These are phyloP conservation scores for Pythium rishiriense DNA, from an alignment of 352 stramenopile genomes.

Conservation along the genomic window DNA sequence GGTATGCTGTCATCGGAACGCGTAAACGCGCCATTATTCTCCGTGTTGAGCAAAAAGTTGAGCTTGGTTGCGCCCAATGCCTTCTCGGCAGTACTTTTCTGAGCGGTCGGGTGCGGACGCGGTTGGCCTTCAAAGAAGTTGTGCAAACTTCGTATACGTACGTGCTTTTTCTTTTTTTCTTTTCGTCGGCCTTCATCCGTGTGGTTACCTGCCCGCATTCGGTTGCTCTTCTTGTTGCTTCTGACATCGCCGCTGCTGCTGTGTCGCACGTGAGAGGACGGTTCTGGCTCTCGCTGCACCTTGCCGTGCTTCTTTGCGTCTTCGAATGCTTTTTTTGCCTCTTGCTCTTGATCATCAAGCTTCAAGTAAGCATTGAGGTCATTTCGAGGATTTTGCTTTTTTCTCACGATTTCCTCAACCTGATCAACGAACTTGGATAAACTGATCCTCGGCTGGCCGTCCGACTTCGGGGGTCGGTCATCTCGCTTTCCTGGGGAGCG, in stretches of 20 bases:
- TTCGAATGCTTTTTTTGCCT: background rate
- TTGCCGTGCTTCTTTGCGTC: background rate
- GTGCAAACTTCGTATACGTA: constrained; percentile 1
- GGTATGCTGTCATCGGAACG: background rate
- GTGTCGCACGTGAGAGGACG: too few species aligned
- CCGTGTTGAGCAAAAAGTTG: constrained; percentile 21
- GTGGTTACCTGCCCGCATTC: background rate
- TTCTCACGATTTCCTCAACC: constrained; percentile 18
- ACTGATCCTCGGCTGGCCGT: background rate
- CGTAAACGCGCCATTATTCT: background rate
- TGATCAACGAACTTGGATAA: constrained; percentile 6
- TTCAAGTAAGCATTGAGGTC: constrained; percentile 18
- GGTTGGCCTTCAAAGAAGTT: constrained; percentile 6
- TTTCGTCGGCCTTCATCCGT: background rate
- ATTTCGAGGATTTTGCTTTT: background rate
- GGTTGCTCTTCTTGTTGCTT: background rate
- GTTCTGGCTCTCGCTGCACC: too few species aligned
- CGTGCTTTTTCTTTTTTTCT: background rate
- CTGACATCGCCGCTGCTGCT: too few species aligned
- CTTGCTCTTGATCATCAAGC: background rate
- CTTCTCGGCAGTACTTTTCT: background rate
- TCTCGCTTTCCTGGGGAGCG: background rate
- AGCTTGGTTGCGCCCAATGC: background rate
- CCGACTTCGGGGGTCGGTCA: background rate
- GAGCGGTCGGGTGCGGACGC: background rate